Percentiles rank a stretch among this genome's conserved stretches.
phyloP scores from a whole-genome alignment of 2,329 filamentous ascomycete species.

The Aplosporella prunicola region DNA sequence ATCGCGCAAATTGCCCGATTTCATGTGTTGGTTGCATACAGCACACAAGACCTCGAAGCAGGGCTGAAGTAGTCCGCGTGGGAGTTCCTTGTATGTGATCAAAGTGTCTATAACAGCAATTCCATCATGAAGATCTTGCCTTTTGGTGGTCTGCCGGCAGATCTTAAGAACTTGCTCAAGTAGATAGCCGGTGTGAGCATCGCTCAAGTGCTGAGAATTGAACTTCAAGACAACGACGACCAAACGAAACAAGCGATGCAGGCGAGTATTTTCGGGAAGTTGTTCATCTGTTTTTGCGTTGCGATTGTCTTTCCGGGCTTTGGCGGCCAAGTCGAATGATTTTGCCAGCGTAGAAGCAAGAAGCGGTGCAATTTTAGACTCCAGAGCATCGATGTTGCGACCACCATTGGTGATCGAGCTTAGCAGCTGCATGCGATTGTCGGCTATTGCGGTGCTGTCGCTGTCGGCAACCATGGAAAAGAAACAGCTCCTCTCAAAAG shows the following conservation, averaged over 20 bases:
- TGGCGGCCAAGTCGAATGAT: constrained; percentile 25
- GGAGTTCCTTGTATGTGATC: constrained; percentile 63
- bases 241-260: constrained; percentile 56
- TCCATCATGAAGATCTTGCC: constrained; percentile 56
- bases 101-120: constrained; percentile 61
- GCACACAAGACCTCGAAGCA: constrained; percentile 54
- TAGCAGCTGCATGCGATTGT: constrained; percentile 26
- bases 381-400: constrained; percentile 30
- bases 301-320: constrained; percentile 18
- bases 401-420: constrained; percentile 28
- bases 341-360: constrained; percentile 23
- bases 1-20: constrained; percentile 52
- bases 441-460: constrained; percentile 21
- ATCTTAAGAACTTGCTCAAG: constrained; percentile 56
- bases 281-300: constrained; percentile 20
- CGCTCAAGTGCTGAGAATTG: constrained; percentile 59
- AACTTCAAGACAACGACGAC: constrained; percentile 64
- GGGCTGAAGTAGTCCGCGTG: constrained; percentile 50
- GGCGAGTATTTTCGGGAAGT: constrained; percentile 20
- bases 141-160: constrained; percentile 56
- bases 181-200: constrained; percentile 50
- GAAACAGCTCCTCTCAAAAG: constrained; percentile 29
- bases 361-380: constrained; percentile 25
- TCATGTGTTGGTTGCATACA: constrained; percentile 56
- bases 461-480: constrained; percentile 26